Evolutionary conservation across 805 yeast genomes (phyloP), one percentile per base, ranked within the genome.

Genomic region (Wickerhamiella brachini): DNA sequence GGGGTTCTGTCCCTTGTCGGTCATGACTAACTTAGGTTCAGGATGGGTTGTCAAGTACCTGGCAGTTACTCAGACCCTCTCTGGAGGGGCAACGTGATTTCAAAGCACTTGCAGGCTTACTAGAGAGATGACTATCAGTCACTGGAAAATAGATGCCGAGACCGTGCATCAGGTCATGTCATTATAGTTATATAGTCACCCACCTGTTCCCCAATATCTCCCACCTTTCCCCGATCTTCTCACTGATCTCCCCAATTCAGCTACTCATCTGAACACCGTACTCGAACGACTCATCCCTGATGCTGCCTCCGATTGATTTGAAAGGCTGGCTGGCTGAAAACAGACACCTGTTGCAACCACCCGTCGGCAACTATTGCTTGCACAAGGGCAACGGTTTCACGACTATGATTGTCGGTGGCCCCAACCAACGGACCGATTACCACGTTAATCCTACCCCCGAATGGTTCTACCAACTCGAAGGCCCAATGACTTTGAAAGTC

Each of bases 341-440:
- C 65, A 71, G 73, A 21, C 79, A 84, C 56, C 72, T 85, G 13
- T 73, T 89, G 39, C 81, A 85, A 64, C 97, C 97, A 1, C 97
- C 97, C 1, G 95, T 89, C 34, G 87, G 87, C 66, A 89, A 89
- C 63, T 89, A 69, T 68, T 87, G 96, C 62, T 76, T 89, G 26
- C 95, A 89, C 66, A 73, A 88, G 47, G 95, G 94, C 5, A 45
- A 45, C 23, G 96, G 96, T 0, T 85, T 84, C 64, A 88, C 96
- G 0, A 87, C 88, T 38, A 89, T 89, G 96, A 80, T 88, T 49
- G 95, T 89, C 1, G 97, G 97, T 15, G 97, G 97, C 0, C 97
- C 97, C 3, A 89, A 89, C 64, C 95, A 82, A 61, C 73, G 97
- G 52, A 88, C 95, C 0, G 97, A 89, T 64, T 89, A 86, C 64